phyloP scores from a whole-genome alignment of 495 filamentous ascomycete species.

The Articulospora tetracladia region DNA sequence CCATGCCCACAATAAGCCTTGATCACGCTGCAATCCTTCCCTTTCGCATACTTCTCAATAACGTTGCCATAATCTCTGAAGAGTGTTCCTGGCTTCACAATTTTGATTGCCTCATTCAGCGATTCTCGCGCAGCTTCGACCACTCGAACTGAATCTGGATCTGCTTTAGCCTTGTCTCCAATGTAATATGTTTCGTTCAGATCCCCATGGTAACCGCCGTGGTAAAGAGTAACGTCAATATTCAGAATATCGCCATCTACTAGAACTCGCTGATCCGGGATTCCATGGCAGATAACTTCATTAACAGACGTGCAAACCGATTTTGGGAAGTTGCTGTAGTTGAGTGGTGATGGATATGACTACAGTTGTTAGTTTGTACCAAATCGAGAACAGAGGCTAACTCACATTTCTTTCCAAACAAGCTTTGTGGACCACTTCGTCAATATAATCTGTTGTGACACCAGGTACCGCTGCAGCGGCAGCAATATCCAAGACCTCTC shows the following conservation, averaged over 20 bases:
- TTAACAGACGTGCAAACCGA: slow-evolving; percentile 95
- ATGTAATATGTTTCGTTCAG: slow-evolving; percentile 93
- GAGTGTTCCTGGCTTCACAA: slow-evolving; percentile 82
- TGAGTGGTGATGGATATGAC: slow-evolving; percentile 95
- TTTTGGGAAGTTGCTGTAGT: slow-evolving; percentile 96
- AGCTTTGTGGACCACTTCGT: slow-evolving; percentile 93
- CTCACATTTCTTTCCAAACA: slow-evolving; percentile 88
- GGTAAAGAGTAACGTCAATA: slow-evolving; percentile 84
- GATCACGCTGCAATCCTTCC: slow-evolving; percentile 73
- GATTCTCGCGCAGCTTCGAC: slow-evolving; percentile 80
- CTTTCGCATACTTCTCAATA: slow-evolving; percentile 85
- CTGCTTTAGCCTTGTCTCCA: slow-evolving; percentile 67
- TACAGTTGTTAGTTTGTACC: slow-evolving; percentile 32
- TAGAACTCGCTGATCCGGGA: slow-evolving; percentile 75
- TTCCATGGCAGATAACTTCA: slow-evolving; percentile 95
- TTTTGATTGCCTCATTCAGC: slow-evolving; percentile 74
- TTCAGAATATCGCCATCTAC: slow-evolving; percentile 87
- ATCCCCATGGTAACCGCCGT: slow-evolving; percentile 84
- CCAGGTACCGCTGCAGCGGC: slow-evolving; percentile 78
- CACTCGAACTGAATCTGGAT: slow-evolving; percentile 78
- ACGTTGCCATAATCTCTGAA: slow-evolving; percentile 80
- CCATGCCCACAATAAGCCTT: slow-evolving; percentile 90
- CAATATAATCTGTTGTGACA: slow-evolving; percentile 93
- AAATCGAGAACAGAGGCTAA: neutral
- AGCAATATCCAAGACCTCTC: slow-evolving; percentile 92